Base-by-base conservation (phyloP, 495 filamentous ascomycete species). In the Penicillium flavigenum region DNA sequence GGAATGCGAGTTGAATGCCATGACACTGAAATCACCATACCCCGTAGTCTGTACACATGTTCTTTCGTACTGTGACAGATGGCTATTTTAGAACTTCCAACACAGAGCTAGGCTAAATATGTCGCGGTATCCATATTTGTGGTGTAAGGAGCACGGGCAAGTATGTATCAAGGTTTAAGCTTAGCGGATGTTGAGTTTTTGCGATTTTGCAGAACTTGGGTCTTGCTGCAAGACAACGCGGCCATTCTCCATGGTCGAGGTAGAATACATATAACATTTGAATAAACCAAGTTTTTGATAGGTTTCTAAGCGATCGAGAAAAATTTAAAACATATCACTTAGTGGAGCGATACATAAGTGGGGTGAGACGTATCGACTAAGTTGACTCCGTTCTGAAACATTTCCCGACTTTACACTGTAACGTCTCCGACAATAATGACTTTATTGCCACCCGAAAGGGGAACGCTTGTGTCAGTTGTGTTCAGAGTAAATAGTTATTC, bases 331-430 rank as follows among this genome's bases (percentile, higher is more conserved):
- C n/a, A n/a, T n/a, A n/a, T n/a, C n/a, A n/a, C n/a, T n/a, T n/a
- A 32, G 51, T 53, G 51, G 51, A 52, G 22, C 49, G 24, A 27
- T 53, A 20, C 39, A 43, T 16, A 5, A 56, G 63, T 68, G 65
- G 65, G 62, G 65, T 26, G 47, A 51, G 45, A 27, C 44, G 51
- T 53, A 52, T 48, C 47, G 61, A 45, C 45, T 20, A n/a, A 47
- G 34, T 56, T 22, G 58, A 54, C 41, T 54, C 49, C 48, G 51
- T 49, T 61, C 65, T 67, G 65, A 68, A 68, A 68, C 65, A 59
- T 43, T 34, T 58, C 19, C 31, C 32, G 38, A 58, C 5, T 41
- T 59, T 67, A 62, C 60, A 20, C 17, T 45, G 52, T 55, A 47
- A 47, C 29, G 29, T 54, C 31, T 26, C 41, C 6, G 11, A 34